These are phyloP conservation scores for Xylariaceae sp. DNA, from an alignment of 2,329 filamentous ascomycete species.

Conservation along the genomic window DNA sequence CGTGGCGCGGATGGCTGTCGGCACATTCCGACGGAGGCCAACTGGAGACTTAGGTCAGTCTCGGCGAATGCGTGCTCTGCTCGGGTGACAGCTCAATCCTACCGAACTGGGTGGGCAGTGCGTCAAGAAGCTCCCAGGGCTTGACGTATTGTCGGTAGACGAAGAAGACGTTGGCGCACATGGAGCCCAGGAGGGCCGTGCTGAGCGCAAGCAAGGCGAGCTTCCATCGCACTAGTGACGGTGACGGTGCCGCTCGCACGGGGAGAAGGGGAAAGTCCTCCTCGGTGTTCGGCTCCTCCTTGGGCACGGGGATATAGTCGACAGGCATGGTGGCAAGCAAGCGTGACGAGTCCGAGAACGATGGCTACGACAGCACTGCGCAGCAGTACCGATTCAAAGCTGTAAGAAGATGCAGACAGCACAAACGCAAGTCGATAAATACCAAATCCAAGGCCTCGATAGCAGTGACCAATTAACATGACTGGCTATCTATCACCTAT, in stretches of 20 bases:
- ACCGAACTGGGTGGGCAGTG: constrained; percentile 10
- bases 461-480: no score
- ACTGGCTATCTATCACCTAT: no score
- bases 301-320: no score
- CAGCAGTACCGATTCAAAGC: background rate
- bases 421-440: background rate
- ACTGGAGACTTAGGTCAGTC: constrained; percentile 4
- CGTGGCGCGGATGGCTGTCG: constrained; percentile 5
- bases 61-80: no score
- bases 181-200: constrained; percentile 3
- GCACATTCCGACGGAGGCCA: constrained; percentile 9
- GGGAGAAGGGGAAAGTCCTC: no score
- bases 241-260: no score
- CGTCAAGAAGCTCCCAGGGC: constrained; percentile 7
- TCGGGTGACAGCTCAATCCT: no score
- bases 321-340: no score
- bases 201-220: constrained; percentile 1
- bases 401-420: background rate
- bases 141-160: constrained; percentile 4
- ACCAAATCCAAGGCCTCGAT: no score
- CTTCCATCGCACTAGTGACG: background rate
- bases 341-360: no score
- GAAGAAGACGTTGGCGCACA: constrained; percentile 7
- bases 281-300: no score
- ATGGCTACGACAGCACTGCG: no score